Evolutionary conservation across 495 filamentous ascomycete genomes (phyloP).

Genomic region (Talaromyces ruber): DNA sequence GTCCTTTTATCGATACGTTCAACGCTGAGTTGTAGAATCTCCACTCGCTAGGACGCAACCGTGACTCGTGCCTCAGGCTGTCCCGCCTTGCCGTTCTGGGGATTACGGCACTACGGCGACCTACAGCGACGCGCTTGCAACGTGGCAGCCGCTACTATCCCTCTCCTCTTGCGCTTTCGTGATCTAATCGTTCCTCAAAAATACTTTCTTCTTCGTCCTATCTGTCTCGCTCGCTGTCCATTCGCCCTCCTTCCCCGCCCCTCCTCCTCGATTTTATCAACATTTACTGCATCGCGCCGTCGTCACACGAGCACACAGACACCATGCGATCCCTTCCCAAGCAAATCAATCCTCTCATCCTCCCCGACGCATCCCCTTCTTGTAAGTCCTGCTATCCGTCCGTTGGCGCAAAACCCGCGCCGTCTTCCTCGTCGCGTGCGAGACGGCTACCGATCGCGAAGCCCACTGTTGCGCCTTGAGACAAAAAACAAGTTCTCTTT

Average conservation of each 20-base stretch:
- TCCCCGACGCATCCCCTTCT: constrained; percentile 57
- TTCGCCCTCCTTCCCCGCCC: not conserved
- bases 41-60: not conserved
- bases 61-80: not conserved
- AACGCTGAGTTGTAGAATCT: not conserved
- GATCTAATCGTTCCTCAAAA: constrained; percentile 4
- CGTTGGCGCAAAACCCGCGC: constrained; percentile 4
- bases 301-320: constrained; percentile 11
- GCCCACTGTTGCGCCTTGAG: constrained; percentile 1
- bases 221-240: constrained; percentile 5
- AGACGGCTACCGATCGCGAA: not conserved
- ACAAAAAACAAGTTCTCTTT: not conserved
- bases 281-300: not conserved
- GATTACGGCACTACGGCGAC: constrained; percentile 8
- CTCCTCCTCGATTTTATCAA: not conserved
- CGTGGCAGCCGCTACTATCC: constrained; percentile 36
- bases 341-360: constrained; percentile 68
- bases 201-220: not conserved
- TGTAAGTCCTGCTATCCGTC: constrained; percentile 39
- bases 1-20: not conserved
- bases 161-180: constrained; percentile 11
- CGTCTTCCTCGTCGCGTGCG: constrained; percentile 3
- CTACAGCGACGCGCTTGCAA: constrained; percentile 37
- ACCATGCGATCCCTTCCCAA: constrained; percentile 65
- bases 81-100: not conserved